phyloP scores from a whole-genome alignment of 2,329 filamentous ascomycete genomes.

The Ophiostoma perfectum region DNA sequence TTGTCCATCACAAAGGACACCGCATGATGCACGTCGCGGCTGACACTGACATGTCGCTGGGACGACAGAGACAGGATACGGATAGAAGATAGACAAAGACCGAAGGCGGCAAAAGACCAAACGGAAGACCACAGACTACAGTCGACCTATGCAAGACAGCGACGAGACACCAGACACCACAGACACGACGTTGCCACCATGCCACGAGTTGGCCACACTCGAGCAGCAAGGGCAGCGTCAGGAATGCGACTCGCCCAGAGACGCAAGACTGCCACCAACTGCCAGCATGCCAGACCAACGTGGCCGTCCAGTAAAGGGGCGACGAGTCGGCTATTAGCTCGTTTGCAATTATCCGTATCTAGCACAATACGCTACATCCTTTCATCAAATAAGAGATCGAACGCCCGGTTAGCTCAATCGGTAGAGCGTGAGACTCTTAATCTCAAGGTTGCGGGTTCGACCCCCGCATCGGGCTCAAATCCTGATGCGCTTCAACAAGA shows the following conservation, averaged over 20 bases:
- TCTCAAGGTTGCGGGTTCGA: constrained; percentile 36
- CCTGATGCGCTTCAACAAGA: constrained; percentile 32
- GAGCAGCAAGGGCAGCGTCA: no score
- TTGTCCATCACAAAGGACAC: background rate
- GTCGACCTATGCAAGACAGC: no score
- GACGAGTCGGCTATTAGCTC: background rate
- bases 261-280: background rate
- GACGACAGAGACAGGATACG: background rate
- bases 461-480: constrained; percentile 46
- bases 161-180: no score
- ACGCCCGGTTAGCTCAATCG: constrained; percentile 60
- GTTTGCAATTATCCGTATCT: background rate
- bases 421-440: constrained; percentile 70
- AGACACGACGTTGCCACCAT: no score
- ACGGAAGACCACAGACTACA: no score
- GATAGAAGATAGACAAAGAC: background rate
- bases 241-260: no score
- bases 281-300: background rate
- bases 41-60: background rate
- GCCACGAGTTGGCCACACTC: no score
- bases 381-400: constrained; percentile 14
- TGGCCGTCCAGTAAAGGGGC: background rate
- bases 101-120: background rate
- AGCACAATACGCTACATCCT: background rate
- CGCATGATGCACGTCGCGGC: background rate